phyloP scores from a whole-genome alignment of 192 early-diverging fungal species.

The Coemansia sp. region DNA sequence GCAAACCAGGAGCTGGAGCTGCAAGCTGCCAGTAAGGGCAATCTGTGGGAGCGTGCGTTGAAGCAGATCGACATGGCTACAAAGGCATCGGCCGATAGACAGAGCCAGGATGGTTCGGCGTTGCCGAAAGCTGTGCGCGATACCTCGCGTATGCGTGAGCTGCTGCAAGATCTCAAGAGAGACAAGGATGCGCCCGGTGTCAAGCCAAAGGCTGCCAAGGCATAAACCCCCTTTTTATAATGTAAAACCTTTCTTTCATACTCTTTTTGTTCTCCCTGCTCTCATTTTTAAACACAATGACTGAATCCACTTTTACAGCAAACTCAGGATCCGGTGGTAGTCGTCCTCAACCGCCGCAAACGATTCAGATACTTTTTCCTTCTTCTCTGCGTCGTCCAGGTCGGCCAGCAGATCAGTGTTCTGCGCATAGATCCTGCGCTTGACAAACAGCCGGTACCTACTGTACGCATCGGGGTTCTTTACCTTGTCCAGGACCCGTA shows the following conservation, averaged over 20 bases:
- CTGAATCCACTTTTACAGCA: background rate
- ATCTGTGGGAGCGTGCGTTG: conserved; percentile 72
- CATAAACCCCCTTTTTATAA: conserved; percentile 8
- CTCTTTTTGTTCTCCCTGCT: background rate
- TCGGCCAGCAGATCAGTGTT: conserved; percentile 73
- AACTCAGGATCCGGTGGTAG: conserved; percentile 63
- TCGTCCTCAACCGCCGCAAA: conserved; percentile 75
- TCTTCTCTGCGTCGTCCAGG: conserved; percentile 65
- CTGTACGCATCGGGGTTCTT: conserved; percentile 52
- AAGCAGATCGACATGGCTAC: conserved; percentile 64
- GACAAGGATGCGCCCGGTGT: conserved; percentile 68
- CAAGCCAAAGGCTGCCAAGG: conserved; percentile 27
- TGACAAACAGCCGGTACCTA: conserved; percentile 77
- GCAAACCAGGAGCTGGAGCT: conserved; percentile 52
- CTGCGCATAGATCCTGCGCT: conserved; percentile 76
- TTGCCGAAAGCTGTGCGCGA: conserved; percentile 47
- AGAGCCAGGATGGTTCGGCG: background rate
- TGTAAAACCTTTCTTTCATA: background rate
- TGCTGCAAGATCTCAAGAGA: conserved; percentile 69
- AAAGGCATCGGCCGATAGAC: conserved; percentile 14
- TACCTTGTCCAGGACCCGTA: conserved; percentile 61
- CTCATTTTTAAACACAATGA: background rate
- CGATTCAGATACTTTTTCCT: conserved; percentile 74
- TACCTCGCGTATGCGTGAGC: conserved; percentile 67
- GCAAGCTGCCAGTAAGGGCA: conserved; percentile 59